Base-by-base conservation (phyloP, 345 rosid species). In the Nephelium lappaceum region DNA sequence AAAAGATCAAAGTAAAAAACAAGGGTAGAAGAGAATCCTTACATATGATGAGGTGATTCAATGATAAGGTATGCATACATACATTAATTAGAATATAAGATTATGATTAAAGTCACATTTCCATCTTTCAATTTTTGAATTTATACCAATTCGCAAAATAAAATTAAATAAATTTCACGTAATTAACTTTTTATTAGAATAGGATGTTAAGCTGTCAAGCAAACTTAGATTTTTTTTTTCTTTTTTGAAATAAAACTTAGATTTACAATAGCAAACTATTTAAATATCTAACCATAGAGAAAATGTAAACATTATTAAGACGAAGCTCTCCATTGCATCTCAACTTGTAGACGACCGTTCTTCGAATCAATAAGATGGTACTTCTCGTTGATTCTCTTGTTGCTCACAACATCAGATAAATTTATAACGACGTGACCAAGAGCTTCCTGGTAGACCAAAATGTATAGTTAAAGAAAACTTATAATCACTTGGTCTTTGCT, bases 311-410 rank as follows among this genome's bases (percentile, higher is more conserved):
- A 16, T 53, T 67, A 73, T 76, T 74, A 89, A 11, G 88, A 83
- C n/a, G 91, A 81, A 64, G 93, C 84, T 87, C 97, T 89, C 98
- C 97, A 95, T 69, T 90, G 98, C 86, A 95, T 81, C 87, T 93
- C 98, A 45, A 93, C 86, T 65, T 92, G 93, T 71, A 90, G 79
- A 81, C 89, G 86, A 65, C 99, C 98, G 38, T 93, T 95, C 85
- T 87, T 93, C 5, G 99, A 95, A 86, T 91, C 97, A 62, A 93
- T 93, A 14, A 95, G 89, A 85, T 93, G 91, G 82, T 88, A 95
- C 84, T 91, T 95, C 80, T 87, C 95, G 53, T 95, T 91, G 83
- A 91, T 90, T 81, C 98, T 88, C 70, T 84, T 84, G 85, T 95
- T 95, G 83, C 47, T 83, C 53, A 93, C 92, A 45, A 93, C 97